Evolutionary conservation across 192 early-diverging fungal genomes (phyloP).

Genomic region (Anaeromyces robustus): DNA sequence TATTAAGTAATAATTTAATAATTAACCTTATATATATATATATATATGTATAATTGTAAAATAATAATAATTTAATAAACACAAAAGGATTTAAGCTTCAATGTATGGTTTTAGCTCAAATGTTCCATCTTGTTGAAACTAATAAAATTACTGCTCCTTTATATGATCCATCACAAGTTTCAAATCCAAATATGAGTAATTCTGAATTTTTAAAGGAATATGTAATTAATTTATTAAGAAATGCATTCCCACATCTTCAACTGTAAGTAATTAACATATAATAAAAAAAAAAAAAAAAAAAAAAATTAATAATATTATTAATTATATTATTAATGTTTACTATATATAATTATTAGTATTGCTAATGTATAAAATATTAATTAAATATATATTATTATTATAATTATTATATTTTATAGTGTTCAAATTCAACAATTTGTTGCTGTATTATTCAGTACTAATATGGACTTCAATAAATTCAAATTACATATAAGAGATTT

Average conservation of each 20-base stretch:
- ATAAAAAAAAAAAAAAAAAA: too few relatives aligned
- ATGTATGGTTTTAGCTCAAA: slow-evolving; percentile 70
- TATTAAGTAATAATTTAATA: too few relatives aligned
- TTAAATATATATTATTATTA: too few relatives aligned
- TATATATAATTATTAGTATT: too few relatives aligned
- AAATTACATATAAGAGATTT: slow-evolving; percentile 92
- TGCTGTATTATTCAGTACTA: slow-evolving; percentile 66
- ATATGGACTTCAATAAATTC: slow-evolving; percentile 70
- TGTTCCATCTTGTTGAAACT: slow-evolving; percentile 75
- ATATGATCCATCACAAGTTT: slow-evolving; percentile 52
- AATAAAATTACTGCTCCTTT: slow-evolving; percentile 75
- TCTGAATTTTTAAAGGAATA: slow-evolving; percentile 65
- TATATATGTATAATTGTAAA: not conserved
- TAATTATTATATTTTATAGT: slow-evolving; percentile 15
- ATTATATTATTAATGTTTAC: too few relatives aligned
- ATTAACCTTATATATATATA: too few relatives aligned
- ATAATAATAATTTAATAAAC: too few relatives aligned
- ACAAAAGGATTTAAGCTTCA: slow-evolving; percentile 85
- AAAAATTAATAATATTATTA: too few relatives aligned
- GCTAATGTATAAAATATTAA: too few relatives aligned
- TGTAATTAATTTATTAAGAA: slow-evolving; percentile 61
- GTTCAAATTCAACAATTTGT: slow-evolving; percentile 77
- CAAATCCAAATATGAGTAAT: slow-evolving; percentile 68
- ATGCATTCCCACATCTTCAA: slow-evolving; percentile 85
- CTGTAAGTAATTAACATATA: slow-evolving; percentile 41